These are phyloP conservation scores for Phalaenopsis hybrid DNA, from an alignment of 116 monocot species.

Conservation along the genomic window DNA sequence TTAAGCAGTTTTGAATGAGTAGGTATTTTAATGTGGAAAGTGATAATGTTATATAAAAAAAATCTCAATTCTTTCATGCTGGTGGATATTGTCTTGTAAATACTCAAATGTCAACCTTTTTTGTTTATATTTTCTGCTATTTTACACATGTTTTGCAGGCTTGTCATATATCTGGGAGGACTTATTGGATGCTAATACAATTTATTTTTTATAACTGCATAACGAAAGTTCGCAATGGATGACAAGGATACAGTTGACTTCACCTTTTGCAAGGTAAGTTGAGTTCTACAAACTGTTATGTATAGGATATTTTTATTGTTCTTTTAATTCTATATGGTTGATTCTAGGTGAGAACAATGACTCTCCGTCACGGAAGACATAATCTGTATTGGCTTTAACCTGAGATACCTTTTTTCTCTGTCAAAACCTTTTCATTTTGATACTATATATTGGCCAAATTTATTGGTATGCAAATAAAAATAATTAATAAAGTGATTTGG, in stretches of 20 bases:
- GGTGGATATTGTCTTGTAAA: background rate
- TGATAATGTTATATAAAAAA: too few species aligned
- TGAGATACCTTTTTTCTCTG: background rate
- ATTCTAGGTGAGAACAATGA: background rate
- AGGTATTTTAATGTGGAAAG: too few species aligned
- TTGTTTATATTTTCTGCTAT: background rate
- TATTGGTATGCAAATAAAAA: background rate
- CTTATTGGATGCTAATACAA: background rate
- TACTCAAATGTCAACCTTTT: background rate
- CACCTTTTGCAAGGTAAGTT: conserved; percentile 23
- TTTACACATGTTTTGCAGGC: background rate
- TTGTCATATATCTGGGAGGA: background rate
- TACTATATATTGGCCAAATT: background rate
- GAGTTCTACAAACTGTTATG: background rate
- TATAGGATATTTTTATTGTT: background rate
- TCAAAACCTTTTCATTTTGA: background rate
- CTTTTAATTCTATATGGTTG: background rate
- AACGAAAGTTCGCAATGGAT: conserved; percentile 3
- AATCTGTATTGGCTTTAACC: background rate
- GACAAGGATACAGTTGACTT: conserved; percentile 19
- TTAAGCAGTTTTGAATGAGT: too few species aligned
- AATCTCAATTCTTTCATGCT: background rate
- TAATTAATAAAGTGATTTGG: conserved; percentile 2
- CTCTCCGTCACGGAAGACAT: background rate
- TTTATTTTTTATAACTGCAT: background rate